Base-by-base conservation (phyloP, 148 eudicot species). In the Suaeda aralocaspica region DNA sequence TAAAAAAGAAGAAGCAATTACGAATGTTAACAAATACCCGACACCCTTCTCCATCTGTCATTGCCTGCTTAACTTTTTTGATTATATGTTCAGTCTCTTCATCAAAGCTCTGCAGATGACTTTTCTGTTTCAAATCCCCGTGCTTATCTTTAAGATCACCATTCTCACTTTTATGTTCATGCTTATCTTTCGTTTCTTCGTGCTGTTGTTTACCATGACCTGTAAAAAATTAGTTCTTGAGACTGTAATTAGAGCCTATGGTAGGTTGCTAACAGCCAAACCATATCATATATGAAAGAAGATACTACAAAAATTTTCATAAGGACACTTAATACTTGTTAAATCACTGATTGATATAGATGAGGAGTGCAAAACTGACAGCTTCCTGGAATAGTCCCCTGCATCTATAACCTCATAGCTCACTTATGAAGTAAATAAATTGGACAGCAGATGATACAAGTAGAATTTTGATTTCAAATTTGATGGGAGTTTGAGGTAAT, bases 1-100 rank as follows among this genome's bases (percentile, higher is more conserved):
- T 16, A 36, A 26, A 51, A 56, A 60, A n/a, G 57, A 66, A 28
- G n/a, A 49, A 1, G 36, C 36, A 65, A 10, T 19, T 55, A 18
- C 30, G 52, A 25, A 66, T 67, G 51, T 52, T 55, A 48, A 74
- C 28, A 74, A 61, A 68, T 86, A 95, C 98, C 97, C 89, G 84
- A 70, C 99, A 95, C 52, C 99, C 99, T 89, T 95, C 99, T 50
- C 87, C 85, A 74, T 80, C 72, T 44, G 86, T 78, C 60, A 95
- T 29, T 74, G 99, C 96, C 74, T 87, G 83, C 86, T 88, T 91
- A 72, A 91, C 97, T 78, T 80, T 88, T 81, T 89, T 89, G 19
- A 95, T 83, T 81, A 84, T 82, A 56, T 75, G 82, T 77, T 95
- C 89, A 80, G 92, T 88, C 67, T 88, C 99, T 74, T 91, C 80